These are phyloP conservation scores for Mortierella sp. DNA, from an alignment of 371 early-diverging fungal species.

Conservation along the genomic window DNA sequence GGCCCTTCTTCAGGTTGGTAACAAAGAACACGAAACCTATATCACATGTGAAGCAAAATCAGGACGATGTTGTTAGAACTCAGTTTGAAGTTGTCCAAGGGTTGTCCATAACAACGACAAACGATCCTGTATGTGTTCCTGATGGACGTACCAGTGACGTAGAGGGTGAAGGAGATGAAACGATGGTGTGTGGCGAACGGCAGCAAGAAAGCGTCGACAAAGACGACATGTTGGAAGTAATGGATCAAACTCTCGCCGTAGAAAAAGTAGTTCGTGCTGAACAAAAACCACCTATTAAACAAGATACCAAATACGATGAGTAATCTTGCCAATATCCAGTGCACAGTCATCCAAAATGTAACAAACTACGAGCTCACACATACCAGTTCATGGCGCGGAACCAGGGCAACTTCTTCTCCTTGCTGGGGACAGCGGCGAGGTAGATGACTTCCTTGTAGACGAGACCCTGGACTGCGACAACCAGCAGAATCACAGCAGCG, in stretches of 20 bases:
- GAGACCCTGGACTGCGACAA: constrained; percentile 83
- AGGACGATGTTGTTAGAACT: background rate
- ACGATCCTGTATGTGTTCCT: background rate
- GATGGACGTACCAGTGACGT: constrained; percentile 74
- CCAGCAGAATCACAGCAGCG: constrained; percentile 84
- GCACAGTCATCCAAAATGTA: constrained; percentile 23
- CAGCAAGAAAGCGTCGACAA: constrained; percentile 85
- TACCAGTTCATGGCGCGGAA: constrained; percentile 95
- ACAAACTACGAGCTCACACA: background rate
- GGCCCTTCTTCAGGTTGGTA: constrained; percentile 90
- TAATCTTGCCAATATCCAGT: background rate
- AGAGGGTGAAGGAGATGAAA: constrained; percentile 93
- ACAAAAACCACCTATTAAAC: constrained; percentile 79
- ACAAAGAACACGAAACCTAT: constrained; percentile 95
- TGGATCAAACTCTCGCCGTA: constrained; percentile 95
- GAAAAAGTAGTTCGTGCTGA: constrained; percentile 91
- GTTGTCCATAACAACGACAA: background rate
- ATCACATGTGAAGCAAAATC: background rate
- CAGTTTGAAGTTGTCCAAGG: background rate
- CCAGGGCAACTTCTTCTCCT: constrained; percentile 91
- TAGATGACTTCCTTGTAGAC: constrained; percentile 94
- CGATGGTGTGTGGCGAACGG: constrained; percentile 94
- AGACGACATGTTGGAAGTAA: constrained; percentile 83
- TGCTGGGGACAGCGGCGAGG: constrained; percentile 87
- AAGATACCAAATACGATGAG: background rate